A percentile compares a stretch with the other conserved stretches of the same genome.
phyloP scores from a whole-genome alignment of 2,329 filamentous ascomycete genomes.

The Aspergillus ruber region DNA sequence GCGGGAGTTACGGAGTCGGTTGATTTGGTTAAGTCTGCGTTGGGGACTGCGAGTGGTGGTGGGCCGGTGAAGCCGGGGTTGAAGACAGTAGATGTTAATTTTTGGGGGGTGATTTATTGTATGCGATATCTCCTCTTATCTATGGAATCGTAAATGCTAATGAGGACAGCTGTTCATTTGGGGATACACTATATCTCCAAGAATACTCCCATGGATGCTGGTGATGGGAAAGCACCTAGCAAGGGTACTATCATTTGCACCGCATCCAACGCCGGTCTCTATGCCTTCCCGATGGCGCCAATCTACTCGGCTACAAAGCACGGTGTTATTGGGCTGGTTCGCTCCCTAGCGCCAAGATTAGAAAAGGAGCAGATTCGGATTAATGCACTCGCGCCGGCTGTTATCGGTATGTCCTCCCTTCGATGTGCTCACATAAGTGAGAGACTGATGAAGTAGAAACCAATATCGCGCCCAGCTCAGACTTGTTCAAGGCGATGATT shows the following conservation, averaged over 20 bases:
- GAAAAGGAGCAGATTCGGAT: constrained; percentile 42
- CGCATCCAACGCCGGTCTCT: constrained; percentile 48
- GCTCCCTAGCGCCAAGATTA: constrained; percentile 40
- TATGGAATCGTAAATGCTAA: neutral
- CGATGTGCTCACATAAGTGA: neutral
- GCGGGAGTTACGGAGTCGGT: constrained; percentile 44
- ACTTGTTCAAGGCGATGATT: constrained; percentile 44
- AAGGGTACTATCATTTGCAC: constrained; percentile 48
- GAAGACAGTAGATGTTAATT: constrained; percentile 30
- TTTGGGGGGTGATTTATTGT: constrained; percentile 42
- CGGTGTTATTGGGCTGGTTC: constrained; percentile 45
- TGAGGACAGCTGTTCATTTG: constrained; percentile 42
- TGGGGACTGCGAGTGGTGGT: constrained; percentile 22
- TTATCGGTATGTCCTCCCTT: constrained; percentile 37
- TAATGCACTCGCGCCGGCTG: constrained; percentile 47
- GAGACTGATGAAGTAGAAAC: constrained; percentile 29
- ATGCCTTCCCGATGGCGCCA: constrained; percentile 47
- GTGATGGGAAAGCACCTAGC: constrained; percentile 20
- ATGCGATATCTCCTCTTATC: constrained; percentile 13
- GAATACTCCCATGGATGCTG: constrained; percentile 26
- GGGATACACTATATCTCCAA: constrained; percentile 47
- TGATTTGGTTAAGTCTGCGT: constrained; percentile 22
- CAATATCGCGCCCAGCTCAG: constrained; percentile 40
- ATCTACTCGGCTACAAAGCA: constrained; percentile 46
- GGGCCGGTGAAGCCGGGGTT: constrained; percentile 31